A percentile compares a stretch with the other conserved stretches of the same genome.
These are phyloP conservation scores for Corymbia maculata DNA, from an alignment of 345 rosid genomes.

Conservation along the genomic window DNA sequence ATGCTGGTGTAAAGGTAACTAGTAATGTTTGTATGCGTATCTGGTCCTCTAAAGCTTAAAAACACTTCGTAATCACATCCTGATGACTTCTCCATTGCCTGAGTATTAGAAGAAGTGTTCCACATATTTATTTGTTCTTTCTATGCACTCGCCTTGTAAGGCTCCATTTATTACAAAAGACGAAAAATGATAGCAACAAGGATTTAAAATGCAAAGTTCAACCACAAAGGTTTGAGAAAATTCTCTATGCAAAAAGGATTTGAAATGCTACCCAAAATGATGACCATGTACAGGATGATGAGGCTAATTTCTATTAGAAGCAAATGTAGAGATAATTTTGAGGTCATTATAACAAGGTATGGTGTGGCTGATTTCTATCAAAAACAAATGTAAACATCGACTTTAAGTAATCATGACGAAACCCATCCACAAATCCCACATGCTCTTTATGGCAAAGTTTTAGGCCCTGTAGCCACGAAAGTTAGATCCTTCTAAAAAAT, in stretches of 20 bases:
- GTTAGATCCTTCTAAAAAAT: no score
- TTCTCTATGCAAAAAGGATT: not conserved
- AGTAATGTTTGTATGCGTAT: accelerated
- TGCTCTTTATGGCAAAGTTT: no score
- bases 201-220: no score
- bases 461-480: no score
- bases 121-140: no score
- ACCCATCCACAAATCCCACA: no score
- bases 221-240: not conserved
- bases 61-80: not conserved
- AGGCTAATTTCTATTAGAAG: not conserved
- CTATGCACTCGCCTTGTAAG: not conserved
- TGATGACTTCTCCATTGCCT: not conserved
- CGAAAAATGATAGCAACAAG: no score
- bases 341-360: not conserved
- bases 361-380: not conserved
- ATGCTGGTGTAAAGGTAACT: not conserved
- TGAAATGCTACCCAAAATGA: not conserved
- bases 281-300: not conserved
- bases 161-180: not conserved
- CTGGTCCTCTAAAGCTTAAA: not conserved
- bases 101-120: not conserved
- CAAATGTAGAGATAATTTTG: not conserved
- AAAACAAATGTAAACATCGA: no score
- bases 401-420: no score